Evolutionary conservation across 192 early-diverging fungal genomes (phyloP).

Genomic region (Linnemannia schmuckeri): DNA sequence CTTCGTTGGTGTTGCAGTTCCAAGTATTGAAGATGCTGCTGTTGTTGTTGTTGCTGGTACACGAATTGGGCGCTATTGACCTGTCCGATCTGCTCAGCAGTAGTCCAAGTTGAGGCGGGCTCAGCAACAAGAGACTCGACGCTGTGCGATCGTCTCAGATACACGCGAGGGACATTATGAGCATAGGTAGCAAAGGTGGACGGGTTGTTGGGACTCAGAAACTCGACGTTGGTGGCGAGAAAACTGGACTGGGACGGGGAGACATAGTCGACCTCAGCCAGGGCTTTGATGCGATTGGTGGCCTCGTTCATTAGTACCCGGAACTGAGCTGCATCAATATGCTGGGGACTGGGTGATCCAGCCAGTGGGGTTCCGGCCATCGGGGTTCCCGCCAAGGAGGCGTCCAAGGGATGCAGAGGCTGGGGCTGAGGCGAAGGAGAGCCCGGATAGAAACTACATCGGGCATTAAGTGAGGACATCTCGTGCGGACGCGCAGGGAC

Average conservation of each 20-base stretch:
- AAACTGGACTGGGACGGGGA: not conserved
- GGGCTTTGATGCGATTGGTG: not conserved
- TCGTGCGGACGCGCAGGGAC: not conserved
- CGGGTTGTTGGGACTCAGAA: not conserved
- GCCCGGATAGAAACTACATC: not conserved
- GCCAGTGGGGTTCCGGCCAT: not conserved
- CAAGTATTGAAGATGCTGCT: not conserved
- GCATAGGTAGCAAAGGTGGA: not conserved
- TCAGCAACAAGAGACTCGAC: slow-evolving; percentile 2
- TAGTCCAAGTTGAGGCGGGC: not conserved
- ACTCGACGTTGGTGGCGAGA: not conserved
- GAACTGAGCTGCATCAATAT: slow-evolving; percentile 10
- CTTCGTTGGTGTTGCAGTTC: not conserved
- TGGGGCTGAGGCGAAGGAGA: not conserved
- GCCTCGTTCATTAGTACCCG: slow-evolving; percentile 22
- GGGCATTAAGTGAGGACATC: not conserved
- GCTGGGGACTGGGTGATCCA: not conserved
- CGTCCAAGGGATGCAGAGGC: not conserved
- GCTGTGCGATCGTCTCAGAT: not conserved
- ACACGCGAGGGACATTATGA: not conserved
- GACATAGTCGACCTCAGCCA: not conserved
- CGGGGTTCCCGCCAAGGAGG: not conserved
- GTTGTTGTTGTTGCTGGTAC: not conserved
- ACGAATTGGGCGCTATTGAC: not conserved
- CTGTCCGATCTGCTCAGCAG: slow-evolving; percentile 2